Evolutionary conservation across 352 stramenopile species (phyloP).

Genomic region (Pythium aquatile): DNA sequence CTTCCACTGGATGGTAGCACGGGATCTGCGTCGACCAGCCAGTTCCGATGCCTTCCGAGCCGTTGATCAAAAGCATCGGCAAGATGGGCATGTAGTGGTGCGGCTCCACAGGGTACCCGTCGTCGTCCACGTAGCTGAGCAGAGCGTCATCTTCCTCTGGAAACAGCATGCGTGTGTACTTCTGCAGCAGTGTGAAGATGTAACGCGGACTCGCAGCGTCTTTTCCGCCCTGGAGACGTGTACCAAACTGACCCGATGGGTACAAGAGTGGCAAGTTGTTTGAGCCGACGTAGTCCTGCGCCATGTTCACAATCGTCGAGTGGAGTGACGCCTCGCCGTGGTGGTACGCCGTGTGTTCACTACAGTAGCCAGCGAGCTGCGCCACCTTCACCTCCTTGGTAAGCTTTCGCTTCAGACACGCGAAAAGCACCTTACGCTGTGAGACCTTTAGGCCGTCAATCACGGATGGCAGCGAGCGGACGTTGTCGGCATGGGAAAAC

Average conservation of each 20-base stretch:
- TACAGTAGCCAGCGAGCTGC: constrained; percentile 98
- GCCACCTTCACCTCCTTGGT: constrained; percentile 99
- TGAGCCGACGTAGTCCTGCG: constrained; percentile 96
- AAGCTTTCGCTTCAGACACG: constrained; percentile 98
- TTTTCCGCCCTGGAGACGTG: constrained; percentile 97
- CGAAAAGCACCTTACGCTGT: constrained; percentile 97
- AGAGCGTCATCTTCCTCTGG: constrained; percentile 98
- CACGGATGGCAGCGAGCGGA: constrained; percentile 94
- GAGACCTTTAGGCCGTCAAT: constrained; percentile 98
- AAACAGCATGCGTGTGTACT: constrained; percentile 96
- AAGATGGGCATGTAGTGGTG: constrained; percentile 97
- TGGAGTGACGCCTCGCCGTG: constrained; percentile 98
- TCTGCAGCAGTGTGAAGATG: constrained; percentile 98
- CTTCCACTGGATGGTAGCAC: constrained; percentile 94
- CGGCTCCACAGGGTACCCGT: constrained; percentile 97
- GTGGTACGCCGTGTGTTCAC: constrained; percentile 97
- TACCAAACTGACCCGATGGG: constrained; percentile 99
- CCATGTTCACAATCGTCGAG: constrained; percentile 99
- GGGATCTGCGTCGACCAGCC: constrained; percentile 96
- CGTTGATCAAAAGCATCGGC: constrained; percentile 97
- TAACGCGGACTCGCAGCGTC: constrained; percentile 97
- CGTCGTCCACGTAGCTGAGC: constrained; percentile 96
- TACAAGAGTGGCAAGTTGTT: constrained; percentile 99
- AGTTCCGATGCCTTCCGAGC: constrained; percentile 98
- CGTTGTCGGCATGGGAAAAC: constrained; percentile 97